Percentiles rank a stretch among this genome's conserved stretches.
Conservation (phyloP, 2,329 filamentous ascomycete species). For the Stagonosporopsis chrysanthemi region DNA sequence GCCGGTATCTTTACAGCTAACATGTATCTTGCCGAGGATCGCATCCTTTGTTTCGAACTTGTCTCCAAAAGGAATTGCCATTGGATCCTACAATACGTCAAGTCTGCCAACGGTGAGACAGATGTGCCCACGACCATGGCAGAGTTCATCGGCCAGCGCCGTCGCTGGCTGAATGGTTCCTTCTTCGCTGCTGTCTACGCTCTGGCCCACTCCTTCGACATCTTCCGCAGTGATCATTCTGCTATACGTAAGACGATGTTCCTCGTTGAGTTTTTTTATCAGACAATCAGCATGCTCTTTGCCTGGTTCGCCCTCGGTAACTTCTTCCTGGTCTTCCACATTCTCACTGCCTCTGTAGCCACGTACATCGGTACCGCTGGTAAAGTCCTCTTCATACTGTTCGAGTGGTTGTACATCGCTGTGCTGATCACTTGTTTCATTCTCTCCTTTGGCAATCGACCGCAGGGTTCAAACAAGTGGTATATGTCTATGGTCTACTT, state of each 20-base stretch:
- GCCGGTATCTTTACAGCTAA: constrained; percentile 98
- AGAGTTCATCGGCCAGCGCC: constrained; percentile 92
- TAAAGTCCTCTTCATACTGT: constrained; percentile 82
- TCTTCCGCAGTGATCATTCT: constrained; percentile 92
- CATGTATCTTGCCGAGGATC: constrained; percentile 98
- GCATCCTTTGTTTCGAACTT: constrained; percentile 98
- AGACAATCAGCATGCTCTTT: constrained; percentile 96
- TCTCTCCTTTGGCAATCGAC: constrained; percentile 89
- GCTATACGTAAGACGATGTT: constrained; percentile 87
- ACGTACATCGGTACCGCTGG: constrained; percentile 79
- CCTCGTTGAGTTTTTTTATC: constrained; percentile 91
- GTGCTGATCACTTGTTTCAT: constrained; percentile 95
- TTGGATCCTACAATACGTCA: constrained; percentile 98
- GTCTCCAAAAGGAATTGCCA: constrained; percentile 97
- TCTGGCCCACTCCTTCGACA: constrained; percentile 92
- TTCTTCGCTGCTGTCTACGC: constrained; percentile 98
- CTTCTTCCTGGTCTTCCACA: constrained; percentile 99
- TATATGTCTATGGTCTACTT: constrained; percentile 99
- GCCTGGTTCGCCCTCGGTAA: constrained; percentile 98
- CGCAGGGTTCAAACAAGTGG: constrained; percentile 89
- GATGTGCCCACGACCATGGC: constrained; percentile 95
- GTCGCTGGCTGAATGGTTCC: constrained; percentile 96
- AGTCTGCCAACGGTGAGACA: constrained; percentile 94
- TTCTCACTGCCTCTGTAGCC: constrained; percentile 87
- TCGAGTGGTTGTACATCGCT: constrained; percentile 94